A percentile compares a stretch with the other conserved stretches of the same genome.
These are phyloP conservation scores for Trametes elegans DNA, from an alignment of 768 basidiomycete species.

Conservation along the genomic window DNA sequence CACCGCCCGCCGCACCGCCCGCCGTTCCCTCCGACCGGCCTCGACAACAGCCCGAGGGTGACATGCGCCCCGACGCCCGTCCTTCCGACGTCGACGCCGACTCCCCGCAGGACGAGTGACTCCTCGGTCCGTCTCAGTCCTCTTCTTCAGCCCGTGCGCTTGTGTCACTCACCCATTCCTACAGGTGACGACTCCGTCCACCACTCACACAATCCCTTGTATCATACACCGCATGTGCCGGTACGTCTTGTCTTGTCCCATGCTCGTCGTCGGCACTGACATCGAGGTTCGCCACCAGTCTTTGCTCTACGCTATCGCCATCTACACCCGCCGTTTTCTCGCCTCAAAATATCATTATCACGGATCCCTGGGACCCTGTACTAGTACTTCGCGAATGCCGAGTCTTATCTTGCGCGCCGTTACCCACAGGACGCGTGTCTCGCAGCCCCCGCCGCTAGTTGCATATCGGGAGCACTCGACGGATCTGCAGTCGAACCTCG, in stretches of 20 bases:
- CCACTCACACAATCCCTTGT: not conserved
- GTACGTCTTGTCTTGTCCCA: not conserved
- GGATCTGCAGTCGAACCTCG: not conserved
- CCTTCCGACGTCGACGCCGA: conserved; percentile 1
- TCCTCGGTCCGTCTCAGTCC: not conserved
- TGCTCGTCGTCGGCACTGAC: not conserved
- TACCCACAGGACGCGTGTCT: not conserved
- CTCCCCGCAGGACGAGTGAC: conserved; percentile 11
- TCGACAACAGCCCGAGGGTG: no score
- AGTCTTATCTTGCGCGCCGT: not conserved
- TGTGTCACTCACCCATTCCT: not conserved
- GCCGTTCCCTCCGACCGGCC: not conserved
- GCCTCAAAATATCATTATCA: conserved; percentile 11
- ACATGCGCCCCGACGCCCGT: no score
- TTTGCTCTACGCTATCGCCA: not conserved
- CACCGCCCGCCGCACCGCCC: no score
- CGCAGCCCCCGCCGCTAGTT: not conserved
- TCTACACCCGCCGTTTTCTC: not conserved
- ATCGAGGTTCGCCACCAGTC: not conserved
- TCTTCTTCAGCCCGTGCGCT: not conserved
- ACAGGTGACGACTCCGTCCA: not conserved
- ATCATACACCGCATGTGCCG: not conserved
- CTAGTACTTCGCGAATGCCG: not conserved
- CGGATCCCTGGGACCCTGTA: not conserved
- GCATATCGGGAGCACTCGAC: not conserved